Percentiles rank a stretch among this genome's conserved stretches.
phyloP scores from a whole-genome alignment of 2,329 filamentous ascomycete genomes.

The Orbilia ellipsospora region DNA sequence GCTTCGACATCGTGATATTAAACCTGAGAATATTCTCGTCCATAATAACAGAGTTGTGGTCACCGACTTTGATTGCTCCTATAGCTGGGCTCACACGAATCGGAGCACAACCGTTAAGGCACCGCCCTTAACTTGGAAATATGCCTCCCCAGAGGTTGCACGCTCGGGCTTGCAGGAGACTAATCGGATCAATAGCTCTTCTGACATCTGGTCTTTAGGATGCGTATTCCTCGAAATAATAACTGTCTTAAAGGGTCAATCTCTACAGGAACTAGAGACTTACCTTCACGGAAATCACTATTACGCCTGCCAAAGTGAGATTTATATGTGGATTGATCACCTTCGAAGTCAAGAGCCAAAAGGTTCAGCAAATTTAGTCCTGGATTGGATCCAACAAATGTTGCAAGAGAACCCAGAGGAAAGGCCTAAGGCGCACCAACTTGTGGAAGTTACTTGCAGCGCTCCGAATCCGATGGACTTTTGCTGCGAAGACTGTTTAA shows the following conservation, averaged over 20 bases:
- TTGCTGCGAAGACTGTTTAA: conserved; percentile 5
- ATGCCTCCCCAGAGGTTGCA: conserved; percentile 22
- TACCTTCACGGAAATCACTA: conserved; percentile 11
- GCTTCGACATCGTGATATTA: conserved; percentile 58
- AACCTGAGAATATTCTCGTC: conserved; percentile 58
- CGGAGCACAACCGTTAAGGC: conserved; percentile 51
- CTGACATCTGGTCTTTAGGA: conserved; percentile 58
- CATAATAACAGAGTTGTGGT: conserved; percentile 50
- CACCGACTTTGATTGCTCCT: conserved; percentile 58
- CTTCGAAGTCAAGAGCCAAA: conserved; percentile 1
- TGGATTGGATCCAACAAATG: conserved; percentile 19
- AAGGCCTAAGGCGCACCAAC: conserved; percentile 9
- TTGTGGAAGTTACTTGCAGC: conserved; percentile 7
- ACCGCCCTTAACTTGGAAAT: conserved; percentile 25
- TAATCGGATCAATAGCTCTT: conserved; percentile 19
- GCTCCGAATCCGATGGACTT: conserved; percentile 2
- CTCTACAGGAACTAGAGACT: conserved; percentile 6
- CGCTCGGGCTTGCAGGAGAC: not conserved
- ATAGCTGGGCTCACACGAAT: conserved; percentile 56
- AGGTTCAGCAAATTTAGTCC: not conserved
- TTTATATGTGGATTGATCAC: not conserved
- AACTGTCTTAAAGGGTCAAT: conserved; percentile 51
- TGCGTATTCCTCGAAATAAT: conserved; percentile 57
- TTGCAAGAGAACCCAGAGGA: conserved; percentile 11
- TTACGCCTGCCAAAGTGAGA: not conserved